Conservation (phyloP, 2,329 filamentous ascomycete species). For the Aspergillus ustus region DNA sequence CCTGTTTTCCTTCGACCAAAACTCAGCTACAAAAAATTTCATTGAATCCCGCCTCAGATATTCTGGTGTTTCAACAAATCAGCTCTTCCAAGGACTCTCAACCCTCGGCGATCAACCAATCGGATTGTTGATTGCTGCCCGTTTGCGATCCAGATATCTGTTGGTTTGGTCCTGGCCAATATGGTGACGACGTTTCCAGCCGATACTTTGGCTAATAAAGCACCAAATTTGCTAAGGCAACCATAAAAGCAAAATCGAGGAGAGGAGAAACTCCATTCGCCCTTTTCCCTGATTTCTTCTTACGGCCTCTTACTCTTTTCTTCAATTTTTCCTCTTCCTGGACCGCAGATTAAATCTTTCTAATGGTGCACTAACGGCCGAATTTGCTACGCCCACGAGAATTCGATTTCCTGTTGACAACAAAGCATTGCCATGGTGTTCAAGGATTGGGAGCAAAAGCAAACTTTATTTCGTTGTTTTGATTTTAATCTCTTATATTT, state of each 20-base stretch:
- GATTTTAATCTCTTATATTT: slow-evolving; percentile 2
- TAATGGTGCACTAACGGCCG: slow-evolving; percentile 17
- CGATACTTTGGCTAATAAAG: slow-evolving; percentile 5
- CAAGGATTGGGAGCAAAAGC: slow-evolving; percentile 10
- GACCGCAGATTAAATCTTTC: not conserved
- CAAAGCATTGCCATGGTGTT: slow-evolving; percentile 21
- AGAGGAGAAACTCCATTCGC: not conserved
- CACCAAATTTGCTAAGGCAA: slow-evolving; percentile 2
- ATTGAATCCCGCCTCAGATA: slow-evolving; percentile 10
- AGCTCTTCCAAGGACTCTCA: slow-evolving; percentile 1
- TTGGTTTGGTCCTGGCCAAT: slow-evolving; percentile 4
- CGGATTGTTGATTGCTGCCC: slow-evolving; percentile 3
- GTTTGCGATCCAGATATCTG: not conserved
- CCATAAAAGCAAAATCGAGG: not conserved
- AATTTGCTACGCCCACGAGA: slow-evolving; percentile 7
- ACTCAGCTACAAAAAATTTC: slow-evolving; percentile 4
- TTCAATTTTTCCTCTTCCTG: slow-evolving; percentile 8
- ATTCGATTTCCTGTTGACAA: slow-evolving; percentile 8
- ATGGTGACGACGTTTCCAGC: not conserved
- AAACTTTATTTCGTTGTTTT: slow-evolving; percentile 9
- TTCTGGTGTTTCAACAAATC: slow-evolving; percentile 14
- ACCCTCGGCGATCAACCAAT: slow-evolving; percentile 8
- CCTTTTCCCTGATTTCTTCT: not conserved
- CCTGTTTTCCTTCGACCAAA: slow-evolving; percentile 1
- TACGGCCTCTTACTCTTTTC: not conserved